phyloP scores from a whole-genome alignment of 148 eudicot genomes.

The Hydrangea macrophylla region DNA sequence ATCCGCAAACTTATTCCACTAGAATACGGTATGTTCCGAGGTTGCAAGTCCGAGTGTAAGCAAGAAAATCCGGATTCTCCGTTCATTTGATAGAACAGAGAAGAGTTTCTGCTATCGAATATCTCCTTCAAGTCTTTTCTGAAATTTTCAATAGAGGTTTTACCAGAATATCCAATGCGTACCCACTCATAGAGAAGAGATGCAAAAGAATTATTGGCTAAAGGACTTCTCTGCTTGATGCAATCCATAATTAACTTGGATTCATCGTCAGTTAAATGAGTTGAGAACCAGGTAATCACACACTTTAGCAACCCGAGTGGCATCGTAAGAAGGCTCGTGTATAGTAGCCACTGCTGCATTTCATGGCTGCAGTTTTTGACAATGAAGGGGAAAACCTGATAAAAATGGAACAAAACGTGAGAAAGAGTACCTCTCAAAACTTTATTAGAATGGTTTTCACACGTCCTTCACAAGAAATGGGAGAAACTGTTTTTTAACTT shows the following conservation, averaged over 20 bases:
- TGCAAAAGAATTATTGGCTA: constrained; percentile 41
- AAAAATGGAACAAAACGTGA: constrained; percentile 4
- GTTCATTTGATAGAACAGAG: constrained; percentile 36
- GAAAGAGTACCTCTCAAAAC: neutral
- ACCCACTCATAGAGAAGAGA: constrained; percentile 72
- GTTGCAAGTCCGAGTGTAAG: constrained; percentile 6
- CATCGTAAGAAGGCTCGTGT: constrained; percentile 53
- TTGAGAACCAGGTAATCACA: constrained; percentile 67
- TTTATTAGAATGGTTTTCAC: neutral
- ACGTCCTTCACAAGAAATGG: no score
- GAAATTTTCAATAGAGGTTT: constrained; percentile 43
- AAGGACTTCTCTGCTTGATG: constrained; percentile 39
- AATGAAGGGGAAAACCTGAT: constrained; percentile 69
- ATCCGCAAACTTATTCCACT: constrained; percentile 41
- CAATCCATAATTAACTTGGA: constrained; percentile 46
- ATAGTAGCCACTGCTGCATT: constrained; percentile 54
- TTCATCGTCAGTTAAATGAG: constrained; percentile 61
- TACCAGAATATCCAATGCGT: constrained; percentile 68
- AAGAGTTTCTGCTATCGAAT: constrained; percentile 48
- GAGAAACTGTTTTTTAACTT: neutral
- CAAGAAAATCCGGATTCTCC: constrained; percentile 17
- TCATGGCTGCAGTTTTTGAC: constrained; percentile 45
- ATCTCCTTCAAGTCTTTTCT: constrained; percentile 54
- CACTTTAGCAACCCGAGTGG: constrained; percentile 88
- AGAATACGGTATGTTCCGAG: constrained; percentile 27